Evolutionary conservation across 257 asterid species (phyloP).

Genomic region (Nicotiana obtusifolia): DNA sequence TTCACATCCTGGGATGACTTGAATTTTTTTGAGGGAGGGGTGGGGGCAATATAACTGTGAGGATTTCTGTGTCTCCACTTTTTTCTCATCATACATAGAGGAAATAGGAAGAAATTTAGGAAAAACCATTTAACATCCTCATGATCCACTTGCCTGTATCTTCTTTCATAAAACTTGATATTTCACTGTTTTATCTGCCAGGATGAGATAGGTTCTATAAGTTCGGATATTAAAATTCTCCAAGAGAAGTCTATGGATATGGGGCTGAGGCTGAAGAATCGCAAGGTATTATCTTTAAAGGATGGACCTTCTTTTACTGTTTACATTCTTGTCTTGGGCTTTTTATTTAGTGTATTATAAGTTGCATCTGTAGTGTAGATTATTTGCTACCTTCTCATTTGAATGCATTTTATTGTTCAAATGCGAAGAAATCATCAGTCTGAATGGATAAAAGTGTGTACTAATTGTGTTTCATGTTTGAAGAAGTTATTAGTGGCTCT

Average conservation of each 20-base stretch:
- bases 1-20: too few relatives aligned
- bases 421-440: too few relatives aligned
- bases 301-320: neutral
- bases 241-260: conserved; percentile 97
- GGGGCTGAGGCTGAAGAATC: conserved; percentile 95
- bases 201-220: conserved; percentile 95
- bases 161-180: neutral
- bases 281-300: conserved; percentile 54
- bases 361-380: too few relatives aligned
- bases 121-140: neutral
- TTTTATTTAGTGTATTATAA: neutral
- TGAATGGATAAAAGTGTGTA: too few relatives aligned
- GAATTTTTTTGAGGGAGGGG: too few relatives aligned
- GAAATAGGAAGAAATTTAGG: neutral
- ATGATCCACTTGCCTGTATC: neutral
- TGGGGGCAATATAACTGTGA: neutral
- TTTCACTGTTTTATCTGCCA: conserved; percentile 21
- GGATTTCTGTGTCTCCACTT: neutral
- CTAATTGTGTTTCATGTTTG: too few relatives aligned
- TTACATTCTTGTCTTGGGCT: neutral
- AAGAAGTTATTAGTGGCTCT: too few relatives aligned
- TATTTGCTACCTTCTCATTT: too few relatives aligned
- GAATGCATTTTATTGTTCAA: neutral
- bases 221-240: conserved; percentile 89
- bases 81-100: neutral